phyloP scores from a whole-genome alignment of 1,284 basidiomycete genomes.

The Crucibulum cyathiforme region DNA sequence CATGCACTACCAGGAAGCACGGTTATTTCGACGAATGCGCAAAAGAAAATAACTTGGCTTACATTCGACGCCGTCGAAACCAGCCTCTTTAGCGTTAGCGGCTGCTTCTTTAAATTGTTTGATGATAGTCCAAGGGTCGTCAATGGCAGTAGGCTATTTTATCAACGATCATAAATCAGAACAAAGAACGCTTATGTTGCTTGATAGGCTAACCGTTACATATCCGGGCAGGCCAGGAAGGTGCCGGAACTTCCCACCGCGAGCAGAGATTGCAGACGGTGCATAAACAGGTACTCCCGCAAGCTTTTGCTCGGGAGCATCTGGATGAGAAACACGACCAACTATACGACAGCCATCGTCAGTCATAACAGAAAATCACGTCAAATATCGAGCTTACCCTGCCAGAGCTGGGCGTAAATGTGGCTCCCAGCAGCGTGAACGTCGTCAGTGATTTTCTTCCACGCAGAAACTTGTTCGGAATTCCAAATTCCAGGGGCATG shows the following conservation, averaged over 20 bases:
- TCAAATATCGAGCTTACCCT: conserved; percentile 28
- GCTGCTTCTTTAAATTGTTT: conserved; percentile 54
- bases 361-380: neutral
- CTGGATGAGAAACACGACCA: conserved; percentile 42
- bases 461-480: conserved; percentile 41
- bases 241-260: conserved; percentile 45
- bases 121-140: conserved; percentile 44
- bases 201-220: conserved; percentile 29
- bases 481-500: conserved; percentile 48
- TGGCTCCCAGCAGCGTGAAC: conserved; percentile 42
- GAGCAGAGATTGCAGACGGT: conserved; percentile 40
- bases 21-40: neutral
- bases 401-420: conserved; percentile 46
- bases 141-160: conserved; percentile 41
- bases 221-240: conserved; percentile 39
- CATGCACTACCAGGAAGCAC: conserved; percentile 40
- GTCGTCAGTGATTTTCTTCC: conserved; percentile 45
- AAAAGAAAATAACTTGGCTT: conserved; percentile 10
- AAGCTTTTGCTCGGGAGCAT: conserved; percentile 39
- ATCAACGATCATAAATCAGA: too few relatives aligned
- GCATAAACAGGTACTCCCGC: conserved; percentile 43
- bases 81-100: conserved; percentile 57
- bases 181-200: too few relatives aligned
- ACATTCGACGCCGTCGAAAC: conserved; percentile 70
- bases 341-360: conserved; percentile 24